phyloP scores from a whole-genome alignment of 129 eudicot genomes.

The Flaveria brownii region DNA sequence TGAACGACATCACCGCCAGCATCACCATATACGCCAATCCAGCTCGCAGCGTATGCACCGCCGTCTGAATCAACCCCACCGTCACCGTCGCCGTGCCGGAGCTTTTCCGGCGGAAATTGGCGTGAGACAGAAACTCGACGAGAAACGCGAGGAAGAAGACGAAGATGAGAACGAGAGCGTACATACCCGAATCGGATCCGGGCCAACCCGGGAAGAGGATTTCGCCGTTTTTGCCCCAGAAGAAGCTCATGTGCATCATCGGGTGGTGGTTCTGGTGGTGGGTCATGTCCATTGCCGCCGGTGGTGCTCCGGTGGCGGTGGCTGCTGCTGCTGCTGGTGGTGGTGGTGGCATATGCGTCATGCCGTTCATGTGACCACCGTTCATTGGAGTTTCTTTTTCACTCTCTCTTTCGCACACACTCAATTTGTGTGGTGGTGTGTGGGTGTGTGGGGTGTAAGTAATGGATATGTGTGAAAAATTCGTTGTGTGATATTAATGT shows the following conservation, averaged over 20 bases:
- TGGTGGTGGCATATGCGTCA: slow-evolving; percentile 33
- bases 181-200: slow-evolving; percentile 60
- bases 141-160: slow-evolving; percentile 55
- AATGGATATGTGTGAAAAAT: neutral
- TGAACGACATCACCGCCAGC: slow-evolving; percentile 84
- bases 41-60: slow-evolving; percentile 50
- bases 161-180: slow-evolving; percentile 51
- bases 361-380: slow-evolving; percentile 45
- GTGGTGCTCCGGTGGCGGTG: slow-evolving; percentile 23
- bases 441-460: slow-evolving; percentile 1
- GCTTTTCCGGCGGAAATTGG: slow-evolving; percentile 26
- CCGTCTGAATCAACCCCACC: slow-evolving; percentile 50
- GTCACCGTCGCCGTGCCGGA: slow-evolving; percentile 28
- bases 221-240: slow-evolving; percentile 70
- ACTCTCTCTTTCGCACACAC: slow-evolving; percentile 6
- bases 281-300: slow-evolving; percentile 28
- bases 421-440: neutral
- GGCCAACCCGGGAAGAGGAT: slow-evolving; percentile 79
- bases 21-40: slow-evolving; percentile 72
- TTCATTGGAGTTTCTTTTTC: slow-evolving; percentile 13
- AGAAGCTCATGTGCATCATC: slow-evolving; percentile 95
- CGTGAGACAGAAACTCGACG: slow-evolving; percentile 65
- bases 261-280: slow-evolving; percentile 33
- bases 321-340: neutral
- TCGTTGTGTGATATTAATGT: slow-evolving; percentile 9